A percentile compares a stretch with the other conserved stretches of the same genome.
These are phyloP conservation scores for Hyaloscypha bicolor DNA, from an alignment of 495 filamentous ascomycete species.

Conservation along the genomic window DNA sequence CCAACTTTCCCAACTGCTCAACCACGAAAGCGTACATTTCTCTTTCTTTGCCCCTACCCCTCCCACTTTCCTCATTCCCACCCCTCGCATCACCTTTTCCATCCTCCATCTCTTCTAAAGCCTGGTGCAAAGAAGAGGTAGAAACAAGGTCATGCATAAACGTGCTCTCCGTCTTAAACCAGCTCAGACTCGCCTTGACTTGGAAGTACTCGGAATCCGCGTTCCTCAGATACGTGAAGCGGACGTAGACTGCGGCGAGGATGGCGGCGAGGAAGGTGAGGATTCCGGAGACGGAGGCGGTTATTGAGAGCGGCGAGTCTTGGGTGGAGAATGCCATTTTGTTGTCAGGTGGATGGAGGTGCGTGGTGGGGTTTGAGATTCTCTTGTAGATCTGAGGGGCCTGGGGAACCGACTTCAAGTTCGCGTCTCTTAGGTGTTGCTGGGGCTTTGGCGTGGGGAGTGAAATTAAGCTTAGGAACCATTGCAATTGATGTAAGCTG, in stretches of 20 bases:
- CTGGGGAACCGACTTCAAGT: too few relatives aligned
- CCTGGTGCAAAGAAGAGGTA: constrained; percentile 13
- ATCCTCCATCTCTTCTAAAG: neutral
- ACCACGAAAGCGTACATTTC: constrained; percentile 42
- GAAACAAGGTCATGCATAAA: constrained; percentile 38
- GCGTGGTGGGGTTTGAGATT: too few relatives aligned
- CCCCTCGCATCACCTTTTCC: constrained; percentile 1
- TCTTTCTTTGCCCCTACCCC: constrained; percentile 34
- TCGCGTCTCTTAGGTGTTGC: too few relatives aligned
- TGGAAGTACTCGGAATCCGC: constrained; percentile 41
- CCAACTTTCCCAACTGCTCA: constrained; percentile 38
- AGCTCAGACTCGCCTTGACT: constrained; percentile 39
- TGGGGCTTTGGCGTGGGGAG: too few relatives aligned
- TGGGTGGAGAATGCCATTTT: neutral
- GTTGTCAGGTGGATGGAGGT: neutral
- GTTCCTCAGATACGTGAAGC: constrained; percentile 38
- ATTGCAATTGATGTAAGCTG: too few relatives aligned
- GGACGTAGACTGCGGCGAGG: constrained; percentile 36
- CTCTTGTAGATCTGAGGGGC: too few relatives aligned
- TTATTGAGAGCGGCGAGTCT: constrained; percentile 37
- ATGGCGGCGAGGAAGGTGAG: constrained; percentile 43
- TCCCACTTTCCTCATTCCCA: constrained; percentile 32
- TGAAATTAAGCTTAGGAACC: too few relatives aligned
- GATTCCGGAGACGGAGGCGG: constrained; percentile 40
- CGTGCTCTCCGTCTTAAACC: constrained; percentile 42